Conservation (phyloP, 129 eudicot species). For the carrot (Daucus carota) region DH1_v3.0 NC_030381.2:27335001-27335500, state of each 20-base stretch:
- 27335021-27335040: slow-evolving; percentile 74
- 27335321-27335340: slow-evolving; percentile 40
- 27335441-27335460: too few species aligned
- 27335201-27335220: slow-evolving; percentile 91
- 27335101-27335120: slow-evolving; percentile 61
- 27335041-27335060: slow-evolving; percentile 94
- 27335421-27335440: too few species aligned
- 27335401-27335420: neutral
- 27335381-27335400: neutral
- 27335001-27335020: neutral
- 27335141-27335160: neutral
- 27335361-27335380: neutral
- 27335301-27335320: slow-evolving; percentile 89
- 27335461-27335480: too few species aligned
- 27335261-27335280: slow-evolving; percentile 93
- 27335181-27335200: slow-evolving; percentile 69
- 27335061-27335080: slow-evolving; percentile 99
- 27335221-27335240: slow-evolving; percentile 90
- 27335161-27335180: neutral
- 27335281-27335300: slow-evolving; percentile 70
- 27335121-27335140: slow-evolving; percentile 4
- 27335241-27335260: slow-evolving; percentile 87
- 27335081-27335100: slow-evolving; percentile 92
- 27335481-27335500: too few species aligned
- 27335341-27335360: slow-evolving; percentile 6